These are phyloP conservation scores for Paramecium primaurelia DNA, from an alignment of 73 alveolate genomes.

Conservation along the genomic window DNA sequence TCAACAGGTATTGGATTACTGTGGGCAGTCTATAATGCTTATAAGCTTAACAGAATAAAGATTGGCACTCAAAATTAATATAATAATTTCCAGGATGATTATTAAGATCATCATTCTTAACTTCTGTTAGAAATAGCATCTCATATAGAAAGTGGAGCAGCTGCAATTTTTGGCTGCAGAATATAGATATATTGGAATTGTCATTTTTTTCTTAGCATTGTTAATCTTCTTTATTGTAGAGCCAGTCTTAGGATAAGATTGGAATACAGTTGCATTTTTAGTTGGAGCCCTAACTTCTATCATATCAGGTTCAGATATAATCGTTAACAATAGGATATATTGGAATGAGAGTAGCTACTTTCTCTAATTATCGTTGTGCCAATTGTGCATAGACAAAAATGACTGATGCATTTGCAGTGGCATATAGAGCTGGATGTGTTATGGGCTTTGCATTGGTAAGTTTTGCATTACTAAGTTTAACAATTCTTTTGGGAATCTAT, in stretches of 20 bases:
- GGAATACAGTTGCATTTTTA: constrained; percentile 78
- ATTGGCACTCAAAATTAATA: constrained; percentile 45
- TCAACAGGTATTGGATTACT: constrained; percentile 32
- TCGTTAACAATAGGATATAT: constrained; percentile 64
- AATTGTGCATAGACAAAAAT: constrained; percentile 67
- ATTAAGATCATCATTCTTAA: constrained; percentile 15
- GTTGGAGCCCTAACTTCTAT: constrained; percentile 81
- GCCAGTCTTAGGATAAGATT: constrained; percentile 72
- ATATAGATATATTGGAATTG: constrained; percentile 69
- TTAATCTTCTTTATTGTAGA: constrained; percentile 75
- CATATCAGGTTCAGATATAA: constrained; percentile 53
- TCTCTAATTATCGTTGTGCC: constrained; percentile 77
- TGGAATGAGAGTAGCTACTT: constrained; percentile 88
- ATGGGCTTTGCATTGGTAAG: constrained; percentile 81
- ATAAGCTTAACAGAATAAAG: neutral
- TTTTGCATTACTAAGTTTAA: constrained; percentile 67
- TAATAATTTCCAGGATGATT: constrained; percentile 34
- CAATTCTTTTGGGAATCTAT: constrained; percentile 67
- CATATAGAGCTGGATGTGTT: constrained; percentile 84
- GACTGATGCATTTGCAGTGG: constrained; percentile 80
- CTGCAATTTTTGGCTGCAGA: constrained; percentile 78
- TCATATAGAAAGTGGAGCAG: constrained; percentile 77
- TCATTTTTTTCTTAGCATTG: constrained; percentile 68
- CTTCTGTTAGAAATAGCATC: constrained; percentile 50
- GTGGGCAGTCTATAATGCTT: constrained; percentile 52